phyloP scores from a whole-genome alignment of 2,329 filamentous ascomycete species.

The Emergomyces orientalis region DNA sequence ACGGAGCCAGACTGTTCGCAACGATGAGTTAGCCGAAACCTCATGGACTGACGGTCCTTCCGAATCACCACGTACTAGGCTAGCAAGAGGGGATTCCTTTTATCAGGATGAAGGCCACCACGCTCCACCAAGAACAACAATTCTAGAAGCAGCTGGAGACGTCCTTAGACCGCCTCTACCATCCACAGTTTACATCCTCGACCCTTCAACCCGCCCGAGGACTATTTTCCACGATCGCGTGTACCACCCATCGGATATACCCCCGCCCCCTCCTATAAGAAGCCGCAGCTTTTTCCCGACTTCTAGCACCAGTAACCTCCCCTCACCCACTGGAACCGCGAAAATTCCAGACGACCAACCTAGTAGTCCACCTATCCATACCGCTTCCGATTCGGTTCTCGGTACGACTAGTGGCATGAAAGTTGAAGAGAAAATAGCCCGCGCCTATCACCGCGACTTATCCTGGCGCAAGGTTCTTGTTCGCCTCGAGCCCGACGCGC shows the following conservation, averaged over 20 bases:
- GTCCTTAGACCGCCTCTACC: constrained; percentile 84
- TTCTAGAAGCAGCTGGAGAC: constrained; percentile 92
- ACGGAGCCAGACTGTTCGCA: constrained; percentile 63
- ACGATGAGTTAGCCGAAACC: neutral
- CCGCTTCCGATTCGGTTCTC: constrained; percentile 9
- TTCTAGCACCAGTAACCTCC: constrained; percentile 9
- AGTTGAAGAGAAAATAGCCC: constrained; percentile 94
- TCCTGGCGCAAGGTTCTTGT: constrained; percentile 97
- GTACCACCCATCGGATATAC: constrained; percentile 89
- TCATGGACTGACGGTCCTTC: constrained; percentile 2
- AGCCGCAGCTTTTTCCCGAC: constrained; percentile 33
- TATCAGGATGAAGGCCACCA: constrained; percentile 44
- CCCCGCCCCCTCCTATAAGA: constrained; percentile 54
- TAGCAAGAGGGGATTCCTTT: constrained; percentile 43
- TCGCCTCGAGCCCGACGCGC: constrained; percentile 87
- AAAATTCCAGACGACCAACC: neutral
- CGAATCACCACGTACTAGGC: constrained; percentile 18
- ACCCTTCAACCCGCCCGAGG: constrained; percentile 69
- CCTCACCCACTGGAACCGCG: neutral
- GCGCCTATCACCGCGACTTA: constrained; percentile 83
- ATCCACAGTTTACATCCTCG: constrained; percentile 67
- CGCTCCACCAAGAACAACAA: constrained; percentile 78
- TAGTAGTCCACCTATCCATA: constrained; percentile 9
- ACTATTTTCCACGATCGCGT: constrained; percentile 96
- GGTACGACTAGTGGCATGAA: constrained; percentile 50